Evolutionary conservation across 179 eudicot genomes (phyloP), one percentile per base, ranked within the genome.

Genomic region (Pouteria campechiana): DNA sequence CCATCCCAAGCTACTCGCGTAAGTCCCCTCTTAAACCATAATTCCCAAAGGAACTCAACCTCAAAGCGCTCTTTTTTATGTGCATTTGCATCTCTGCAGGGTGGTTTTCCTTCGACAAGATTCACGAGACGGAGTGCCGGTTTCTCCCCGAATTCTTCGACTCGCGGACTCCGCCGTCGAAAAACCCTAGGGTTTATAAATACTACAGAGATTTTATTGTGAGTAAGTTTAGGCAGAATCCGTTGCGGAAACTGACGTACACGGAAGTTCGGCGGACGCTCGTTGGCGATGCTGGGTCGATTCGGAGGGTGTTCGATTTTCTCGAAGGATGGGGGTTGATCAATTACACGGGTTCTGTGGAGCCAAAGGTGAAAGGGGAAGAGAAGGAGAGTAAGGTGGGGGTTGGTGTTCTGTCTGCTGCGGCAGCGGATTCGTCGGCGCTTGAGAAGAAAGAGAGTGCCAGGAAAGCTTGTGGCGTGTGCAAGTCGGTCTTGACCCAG

Each of bases 271-370:
- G 98, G 6, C 58, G 81, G 62, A 65, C 68, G 0, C 51, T 90
- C 3, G 72, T 90, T 1, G 98, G 98, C 5, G 98, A 90, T 25
- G 93, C 82, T n/a, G 95, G 89, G 6, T 72, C 95, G 0, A 67
- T 90, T 29, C 52, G 90, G 18, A 69, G 84, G 56, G 93, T 90
- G 2, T 90, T 86, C 29, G 98, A 90, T 59, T 90, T 90, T 54
- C 57, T 86, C 14, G 98, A 90, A 43, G 48, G 81, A 27, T 90
- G 98, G 98, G 98, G 98, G 14, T 71, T 90, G 58, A 72, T 90
- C 24, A 90, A 90, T 63, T 90, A 79, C 62, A 28, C 64, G 12
- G 65, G 65, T 13, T n/a, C 39, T 46, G 62, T 83, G 4, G 74
- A 72, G 62, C 68, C 55, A 12, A 73, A 57, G 22, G 35, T 67